phyloP scores from a whole-genome alignment of 2,329 filamentous ascomycete species.

The Immersiporthe knoxdaviesiana region DNA sequence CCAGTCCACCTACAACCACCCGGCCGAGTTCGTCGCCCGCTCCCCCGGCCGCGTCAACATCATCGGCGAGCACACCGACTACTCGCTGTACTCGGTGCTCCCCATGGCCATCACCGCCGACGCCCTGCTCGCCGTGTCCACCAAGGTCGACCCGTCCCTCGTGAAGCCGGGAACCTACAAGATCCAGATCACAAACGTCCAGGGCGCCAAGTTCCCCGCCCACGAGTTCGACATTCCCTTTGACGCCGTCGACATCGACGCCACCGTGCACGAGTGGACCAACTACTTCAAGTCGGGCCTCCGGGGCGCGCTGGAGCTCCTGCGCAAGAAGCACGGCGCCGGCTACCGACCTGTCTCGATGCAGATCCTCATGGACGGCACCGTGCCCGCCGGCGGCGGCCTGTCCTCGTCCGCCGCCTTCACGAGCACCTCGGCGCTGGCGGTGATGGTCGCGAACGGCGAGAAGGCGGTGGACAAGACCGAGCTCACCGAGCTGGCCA shows the following conservation, averaged over 20 bases:
- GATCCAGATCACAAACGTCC: slow-evolving; percentile 80
- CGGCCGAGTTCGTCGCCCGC: slow-evolving; percentile 80
- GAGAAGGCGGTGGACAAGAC: slow-evolving; percentile 82
- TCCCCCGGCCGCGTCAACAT: slow-evolving; percentile 97
- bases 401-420: slow-evolving; percentile 94
- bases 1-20: slow-evolving; percentile 67
- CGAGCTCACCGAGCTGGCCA: slow-evolving; percentile 87
- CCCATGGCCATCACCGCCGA: slow-evolving; percentile 96
- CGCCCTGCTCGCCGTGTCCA: slow-evolving; percentile 79
- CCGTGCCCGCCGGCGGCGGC: slow-evolving; percentile 88
- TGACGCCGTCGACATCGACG: slow-evolving; percentile 76
- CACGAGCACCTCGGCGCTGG: slow-evolving; percentile 85
- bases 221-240: slow-evolving; percentile 73
- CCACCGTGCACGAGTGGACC: slow-evolving; percentile 87
- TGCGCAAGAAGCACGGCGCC: slow-evolving; percentile 66
- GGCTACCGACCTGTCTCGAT: slow-evolving; percentile 74
- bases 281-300: slow-evolving; percentile 98
- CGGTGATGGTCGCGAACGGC: slow-evolving; percentile 85
- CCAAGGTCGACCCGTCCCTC: slow-evolving; percentile 47
- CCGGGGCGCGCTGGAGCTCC: slow-evolving; percentile 75
- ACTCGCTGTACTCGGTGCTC: slow-evolving; percentile 92
- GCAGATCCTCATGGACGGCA: slow-evolving; percentile 88
- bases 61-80: slow-evolving; percentile 99
- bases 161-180: slow-evolving; percentile 58
- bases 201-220: slow-evolving; percentile 73